A percentile compares a stretch with the other conserved stretches of the same genome.
These are phyloP conservation scores for Umbelopsis isabellina DNA, from an alignment of 192 early-diverging fungal species.

Conservation along the genomic window DNA sequence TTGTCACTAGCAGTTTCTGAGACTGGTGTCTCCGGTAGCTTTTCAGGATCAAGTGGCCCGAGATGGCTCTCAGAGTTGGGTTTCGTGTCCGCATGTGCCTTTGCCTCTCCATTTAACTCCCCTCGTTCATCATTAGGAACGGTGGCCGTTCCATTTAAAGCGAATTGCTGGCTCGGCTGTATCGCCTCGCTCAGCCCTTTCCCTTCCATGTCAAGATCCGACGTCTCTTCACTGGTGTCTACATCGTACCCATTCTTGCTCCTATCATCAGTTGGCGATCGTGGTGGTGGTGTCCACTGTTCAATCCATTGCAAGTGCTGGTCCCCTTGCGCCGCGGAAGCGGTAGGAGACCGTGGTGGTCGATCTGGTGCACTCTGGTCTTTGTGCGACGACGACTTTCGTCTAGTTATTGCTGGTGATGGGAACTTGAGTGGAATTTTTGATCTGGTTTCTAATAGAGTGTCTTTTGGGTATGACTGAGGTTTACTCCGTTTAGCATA, in stretches of 20 bases:
- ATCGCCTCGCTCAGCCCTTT: too few species aligned
- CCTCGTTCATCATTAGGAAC: too few species aligned
- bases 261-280: neutral
- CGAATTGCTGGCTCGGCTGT: neutral
- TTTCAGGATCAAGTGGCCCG: too few species aligned
- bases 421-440: constrained; percentile 3
- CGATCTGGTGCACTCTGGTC: neutral
- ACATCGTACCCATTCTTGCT: neutral
- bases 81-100: too few species aligned
- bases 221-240: neutral
- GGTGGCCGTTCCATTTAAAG: neutral
- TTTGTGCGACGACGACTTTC: neutral
- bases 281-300: constrained; percentile 20
- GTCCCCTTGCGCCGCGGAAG: too few species aligned
- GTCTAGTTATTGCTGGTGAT: neutral
- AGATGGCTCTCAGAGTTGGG: too few species aligned
- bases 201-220: neutral
- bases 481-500: neutral
- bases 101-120: too few species aligned
- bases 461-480: neutral
- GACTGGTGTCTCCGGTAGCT: too few species aligned
- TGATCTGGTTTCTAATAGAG: constrained; percentile 4
- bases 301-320: constrained; percentile 15
- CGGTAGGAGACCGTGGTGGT: too few species aligned
- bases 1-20: too few species aligned